Evolutionary conservation across 768 basidiomycete genomes (phyloP), one percentile per base, ranked within the genome.

Genomic region (Rhodotorula kratochvilovae): DNA sequence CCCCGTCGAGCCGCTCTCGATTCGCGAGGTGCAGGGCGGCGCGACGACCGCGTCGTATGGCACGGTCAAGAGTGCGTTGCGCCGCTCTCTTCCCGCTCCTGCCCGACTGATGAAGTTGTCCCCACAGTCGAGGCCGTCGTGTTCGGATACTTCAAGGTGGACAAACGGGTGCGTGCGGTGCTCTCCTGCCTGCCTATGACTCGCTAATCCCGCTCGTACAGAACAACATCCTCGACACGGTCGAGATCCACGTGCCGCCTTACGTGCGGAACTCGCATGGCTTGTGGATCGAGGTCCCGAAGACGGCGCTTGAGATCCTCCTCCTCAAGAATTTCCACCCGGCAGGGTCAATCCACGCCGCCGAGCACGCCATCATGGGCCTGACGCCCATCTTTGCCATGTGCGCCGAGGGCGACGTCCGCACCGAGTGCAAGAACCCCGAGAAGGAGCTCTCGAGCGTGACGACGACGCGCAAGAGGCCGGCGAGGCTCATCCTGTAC

Each of bases 301-400:
- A 81, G 35, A 45, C 78, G 0, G 81, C 85, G 31, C 79, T 91
- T 58, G 78, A 83, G 12, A 77, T 87, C n/a, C 82, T 92, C 78
- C 80, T 80, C 21, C 71, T 74, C 19, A 86, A 87, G 72, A 81
- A 80, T 10, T 84, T 91, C 53, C 85, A 87, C 68, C 84, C 87
- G 1, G 90, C 91, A 0, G 91, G 86, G 60, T 89, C 88, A 0
- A 91, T 94, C 59, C 92, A 95, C 77, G 85, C 90, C 10, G 91
- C 92, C 5, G 84, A 88, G 74, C 92, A 95, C 78, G 90, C 90
- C 0, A 84, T 92, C 76, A 80, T 94, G 72, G 92, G 91, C 76
- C 85, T 80, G 36, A 75, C 78, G 16, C 79, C 79, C 10, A 65
- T 86, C 53, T 91, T 91, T 75, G 82, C 86, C 10, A 81, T 92